Base-by-base conservation (phyloP, 805 yeast species). In the Candida cerambycidarum region DNA sequence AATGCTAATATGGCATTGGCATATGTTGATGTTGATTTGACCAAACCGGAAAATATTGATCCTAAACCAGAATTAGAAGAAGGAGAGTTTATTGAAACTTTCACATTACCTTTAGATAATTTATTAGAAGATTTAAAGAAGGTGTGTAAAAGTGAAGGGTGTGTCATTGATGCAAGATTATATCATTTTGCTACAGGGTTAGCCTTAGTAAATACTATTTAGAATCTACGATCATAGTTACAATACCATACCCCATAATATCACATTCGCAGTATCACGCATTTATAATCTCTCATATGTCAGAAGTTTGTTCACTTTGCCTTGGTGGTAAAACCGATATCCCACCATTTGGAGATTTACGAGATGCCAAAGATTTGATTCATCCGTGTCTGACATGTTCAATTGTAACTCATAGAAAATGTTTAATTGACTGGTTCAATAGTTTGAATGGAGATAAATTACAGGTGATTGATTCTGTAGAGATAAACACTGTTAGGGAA, bases 11-110 rank as follows among this genome's bases (percentile, higher is more conserved):
- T 88, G 68, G 81, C 82, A 17, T 65, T 92, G 45, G 93, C 92
- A 1, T 82, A 83, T 21, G 86, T 88, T 11, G 78, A 82, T 41
- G 79, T 92, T 14, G 98, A 92, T 56, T 64, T 86, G 65, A 53
- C 66, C 2, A 81, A 79, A 42, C 76, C 75, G 14, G 78, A 82
- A 46, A 93, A 92, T 61, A 52, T 63, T 46, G 68, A 81, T 47
- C 97, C 97, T 1, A 58, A 68, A 43, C 79, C 95, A 2, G 74
- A 85, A 48, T 70, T 93, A 48, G 97, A 93, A 65, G 97, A 89
- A 5, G 85, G 82, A 47, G 99, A 92, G 67, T 92, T 85, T 59
- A 93, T 92, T 39, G 97, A 89, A 55, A 82, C 88, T n/a, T 86
- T 92, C 58, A 71, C 80, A 5, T 79, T 85, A 32, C 89, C 90